Conservation (phyloP, 2,329 filamentous ascomycete genomes). For the Dendrostoma leiphaemia region DNA sequence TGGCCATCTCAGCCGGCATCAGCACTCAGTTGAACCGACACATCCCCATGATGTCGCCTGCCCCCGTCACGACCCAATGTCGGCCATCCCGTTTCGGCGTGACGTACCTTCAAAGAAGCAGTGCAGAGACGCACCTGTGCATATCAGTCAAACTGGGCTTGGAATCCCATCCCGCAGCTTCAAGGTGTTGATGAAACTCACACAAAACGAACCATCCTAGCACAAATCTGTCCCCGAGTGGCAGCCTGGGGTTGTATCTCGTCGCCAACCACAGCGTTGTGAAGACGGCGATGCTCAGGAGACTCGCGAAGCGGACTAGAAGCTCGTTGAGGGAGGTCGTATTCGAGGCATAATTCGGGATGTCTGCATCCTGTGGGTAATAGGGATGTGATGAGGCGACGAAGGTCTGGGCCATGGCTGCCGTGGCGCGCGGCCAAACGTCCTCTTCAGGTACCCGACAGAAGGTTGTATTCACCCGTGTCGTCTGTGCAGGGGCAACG, state of each 20-base stretch:
- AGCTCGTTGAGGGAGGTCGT: constrained; percentile 36
- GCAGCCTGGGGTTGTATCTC: constrained; percentile 30
- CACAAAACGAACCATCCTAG: constrained; percentile 56
- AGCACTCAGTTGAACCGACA: no score
- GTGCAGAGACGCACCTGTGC: constrained; percentile 66
- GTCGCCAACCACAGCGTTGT: constrained; percentile 30
- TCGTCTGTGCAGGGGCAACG: no score
- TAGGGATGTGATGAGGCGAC: constrained; percentile 43
- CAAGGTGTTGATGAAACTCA: constrained; percentile 30
- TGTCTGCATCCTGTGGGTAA: constrained; percentile 40
- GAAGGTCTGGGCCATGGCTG: constrained; percentile 11
- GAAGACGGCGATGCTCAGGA: constrained; percentile 36
- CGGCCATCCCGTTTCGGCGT: neutral
- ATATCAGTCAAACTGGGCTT: constrained; percentile 6
- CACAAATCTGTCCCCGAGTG: constrained; percentile 39
- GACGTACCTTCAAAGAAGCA: constrained; percentile 72
- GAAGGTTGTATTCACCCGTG: no score
- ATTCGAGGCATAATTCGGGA: constrained; percentile 47
- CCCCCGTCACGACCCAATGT: constrained; percentile 4
- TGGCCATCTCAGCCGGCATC: constrained; percentile 26
- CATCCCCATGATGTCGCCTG: no score
- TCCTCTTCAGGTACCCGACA: no score
- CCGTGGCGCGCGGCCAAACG: no score
- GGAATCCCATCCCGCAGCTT: neutral
- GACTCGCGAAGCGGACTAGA: constrained; percentile 34